phyloP scores from a whole-genome alignment of 768 basidiomycete genomes.

The Phanerochaete sordida region DNA sequence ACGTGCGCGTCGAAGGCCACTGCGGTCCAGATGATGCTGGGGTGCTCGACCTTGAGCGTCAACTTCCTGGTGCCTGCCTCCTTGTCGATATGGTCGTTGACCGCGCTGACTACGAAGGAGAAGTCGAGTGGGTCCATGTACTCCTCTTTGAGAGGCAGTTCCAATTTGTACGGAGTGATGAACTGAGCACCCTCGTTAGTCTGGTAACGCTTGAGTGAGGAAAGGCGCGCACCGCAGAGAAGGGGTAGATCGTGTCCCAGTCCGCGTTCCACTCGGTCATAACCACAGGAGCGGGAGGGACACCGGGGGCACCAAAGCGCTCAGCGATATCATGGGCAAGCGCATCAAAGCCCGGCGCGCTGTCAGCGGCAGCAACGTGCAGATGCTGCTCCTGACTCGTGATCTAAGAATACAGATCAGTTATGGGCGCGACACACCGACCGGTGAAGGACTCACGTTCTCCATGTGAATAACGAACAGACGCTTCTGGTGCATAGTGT shows the following conservation, averaged over 20 bases:
- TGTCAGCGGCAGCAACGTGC: constrained; percentile 81
- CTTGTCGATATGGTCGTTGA: constrained; percentile 53
- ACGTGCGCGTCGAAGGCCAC: constrained; percentile 93
- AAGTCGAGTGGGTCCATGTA: constrained; percentile 22
- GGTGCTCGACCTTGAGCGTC: constrained; percentile 69
- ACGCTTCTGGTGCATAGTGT: constrained; percentile 83
- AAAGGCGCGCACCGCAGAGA: constrained; percentile 57
- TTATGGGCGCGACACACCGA: no score
- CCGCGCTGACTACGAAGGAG: constrained; percentile 51
- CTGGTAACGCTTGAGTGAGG: neutral
- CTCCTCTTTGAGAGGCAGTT: constrained; percentile 44
- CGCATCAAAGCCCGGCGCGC: constrained; percentile 67
- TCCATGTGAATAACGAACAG: constrained; percentile 81
- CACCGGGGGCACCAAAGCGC: constrained; percentile 49
- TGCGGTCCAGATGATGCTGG: constrained; percentile 81
- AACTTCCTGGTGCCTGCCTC: constrained; percentile 64
- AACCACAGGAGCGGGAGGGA: constrained; percentile 40
- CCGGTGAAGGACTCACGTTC: constrained; percentile 81
- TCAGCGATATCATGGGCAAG: constrained; percentile 60
- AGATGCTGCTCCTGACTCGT: constrained; percentile 68
- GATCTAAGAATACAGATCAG: no score
- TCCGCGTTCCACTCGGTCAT: constrained; percentile 81
- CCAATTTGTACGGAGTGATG: constrained; percentile 79
- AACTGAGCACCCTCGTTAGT: constrained; percentile 45
- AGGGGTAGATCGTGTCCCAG: constrained; percentile 86